Percentiles rank a stretch among this genome's conserved stretches.
Evolutionary conservation across 345 rosid species (phyloP).

Genomic region (Rhizophora apiculata): DNA sequence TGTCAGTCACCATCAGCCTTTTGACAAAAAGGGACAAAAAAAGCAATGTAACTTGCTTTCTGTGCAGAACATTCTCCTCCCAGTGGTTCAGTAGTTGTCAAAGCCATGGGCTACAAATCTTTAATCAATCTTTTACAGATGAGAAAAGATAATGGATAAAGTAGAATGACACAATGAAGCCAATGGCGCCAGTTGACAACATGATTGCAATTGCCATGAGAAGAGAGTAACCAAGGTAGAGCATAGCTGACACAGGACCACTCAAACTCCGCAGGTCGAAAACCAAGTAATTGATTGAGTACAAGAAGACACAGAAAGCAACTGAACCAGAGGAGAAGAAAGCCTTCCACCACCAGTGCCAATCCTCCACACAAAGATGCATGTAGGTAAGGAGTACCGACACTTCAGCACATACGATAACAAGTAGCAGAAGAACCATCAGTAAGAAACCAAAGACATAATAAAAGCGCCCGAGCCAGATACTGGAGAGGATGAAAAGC

Average conservation of each 20-base stretch:
- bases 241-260: conserved; percentile 71
- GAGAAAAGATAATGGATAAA: conserved; percentile 84
- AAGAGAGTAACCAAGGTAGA: conserved; percentile 69
- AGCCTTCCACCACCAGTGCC: conserved; percentile 94
- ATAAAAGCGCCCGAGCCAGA: conserved; percentile 82
- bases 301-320: conserved; percentile 66
- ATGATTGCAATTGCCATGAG: conserved; percentile 77
- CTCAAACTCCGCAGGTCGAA: conserved; percentile 78
- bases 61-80: conserved; percentile 19
- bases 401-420: conserved; percentile 72
- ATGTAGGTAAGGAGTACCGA: conserved; percentile 79
- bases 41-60: conserved; percentile 14
- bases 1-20: conserved; percentile 3
- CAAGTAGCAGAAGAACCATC: conserved; percentile 56
- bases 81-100: neutral
- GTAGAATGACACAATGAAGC: conserved; percentile 72
- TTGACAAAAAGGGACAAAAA: conserved; percentile 11
- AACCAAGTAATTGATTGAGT: conserved; percentile 77
- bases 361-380: conserved; percentile 86
- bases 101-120: neutral
- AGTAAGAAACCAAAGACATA: conserved; percentile 79
- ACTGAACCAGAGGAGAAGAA: conserved; percentile 82
- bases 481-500: conserved; percentile 79
- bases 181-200: conserved; percentile 74
- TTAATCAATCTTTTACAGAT: conserved; percentile 76